Evolutionary conservation across 768 basidiomycete genomes (phyloP), one percentile per base, ranked within the genome.

Genomic region (Russula foetens): DNA sequence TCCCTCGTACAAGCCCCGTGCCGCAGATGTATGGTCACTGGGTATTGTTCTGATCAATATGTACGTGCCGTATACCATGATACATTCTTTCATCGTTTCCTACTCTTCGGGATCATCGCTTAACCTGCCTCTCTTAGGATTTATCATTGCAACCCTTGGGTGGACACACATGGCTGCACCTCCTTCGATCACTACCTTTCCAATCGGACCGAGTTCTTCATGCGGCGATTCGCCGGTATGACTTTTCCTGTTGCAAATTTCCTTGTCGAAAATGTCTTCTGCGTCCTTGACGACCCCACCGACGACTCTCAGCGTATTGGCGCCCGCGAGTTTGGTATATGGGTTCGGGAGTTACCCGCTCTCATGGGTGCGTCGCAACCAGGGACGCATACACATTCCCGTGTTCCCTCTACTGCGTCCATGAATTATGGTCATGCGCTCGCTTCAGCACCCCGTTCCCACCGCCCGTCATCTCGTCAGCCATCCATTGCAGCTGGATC

Each of bases 11-110:
- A 82, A 83, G 65, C 94, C 96, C 63, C 89, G 88, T 68, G 90
- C 91, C 59, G 97, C 97, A 63, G 96, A 99, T 75, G 93, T 99
- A 56, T 99, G 93, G 96, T 98, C 96, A 26, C 81, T 99, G 67
- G 96, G 96, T 63, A 97, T 99, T 71, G 97, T 99, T 66, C 84
- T 99, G 68, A 92, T 99, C 81, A 99, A 99, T 74, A 95, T 98
- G 92, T 90, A 67, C 38, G 85, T 78, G 21, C 15, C 41, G 12
- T 48, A 58, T 11, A 14, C 33, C n/a, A 58, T 58, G 59, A 53
- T 58, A 56, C 7, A 12, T 35, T 44, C 15, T 49, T 21, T 4
- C 44, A 26, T 12, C 38, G 24, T 54, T 61, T 65, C 67, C 56
- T 17, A 24, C 24, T 41, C 3, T 23, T 26, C 23, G 54, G 21